phyloP scores from a whole-genome alignment of 495 filamentous ascomycete genomes.

The Xylaria flabelliformis region DNA sequence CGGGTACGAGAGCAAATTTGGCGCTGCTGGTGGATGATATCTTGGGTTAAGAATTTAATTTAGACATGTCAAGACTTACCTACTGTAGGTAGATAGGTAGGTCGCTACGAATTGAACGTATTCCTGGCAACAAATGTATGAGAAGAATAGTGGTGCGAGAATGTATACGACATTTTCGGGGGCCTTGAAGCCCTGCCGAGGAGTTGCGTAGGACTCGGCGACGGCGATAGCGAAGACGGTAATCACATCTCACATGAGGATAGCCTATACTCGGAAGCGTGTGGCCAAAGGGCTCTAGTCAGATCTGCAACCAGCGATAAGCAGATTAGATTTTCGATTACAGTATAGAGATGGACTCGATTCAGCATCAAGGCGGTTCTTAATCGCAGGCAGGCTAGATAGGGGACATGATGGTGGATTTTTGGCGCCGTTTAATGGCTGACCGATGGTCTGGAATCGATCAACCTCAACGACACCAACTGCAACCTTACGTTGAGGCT shows the following conservation, averaged over 20 bases:
- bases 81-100: neutral
- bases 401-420: neutral
- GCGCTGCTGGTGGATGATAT: neutral
- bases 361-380: neutral
- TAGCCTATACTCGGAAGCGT: neutral
- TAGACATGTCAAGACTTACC: neutral
- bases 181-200: neutral
- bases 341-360: neutral
- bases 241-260: neutral
- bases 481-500: slow-evolving; percentile 27
- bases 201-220: neutral
- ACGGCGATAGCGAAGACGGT: neutral
- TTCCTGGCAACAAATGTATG: neutral
- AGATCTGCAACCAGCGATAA: neutral
- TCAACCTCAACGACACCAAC: neutral
- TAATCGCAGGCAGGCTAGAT: neutral
- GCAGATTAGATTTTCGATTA: neutral
- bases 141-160: neutral
- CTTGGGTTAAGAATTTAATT: neutral
- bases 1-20: neutral
- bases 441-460: neutral
- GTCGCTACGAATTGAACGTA: neutral
- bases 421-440: neutral
- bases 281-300: neutral
- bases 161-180: neutral